These are phyloP conservation scores for Clarireedia monteithiana DNA, from an alignment of 2,329 filamentous ascomycete genomes.

Conservation along the genomic window DNA sequence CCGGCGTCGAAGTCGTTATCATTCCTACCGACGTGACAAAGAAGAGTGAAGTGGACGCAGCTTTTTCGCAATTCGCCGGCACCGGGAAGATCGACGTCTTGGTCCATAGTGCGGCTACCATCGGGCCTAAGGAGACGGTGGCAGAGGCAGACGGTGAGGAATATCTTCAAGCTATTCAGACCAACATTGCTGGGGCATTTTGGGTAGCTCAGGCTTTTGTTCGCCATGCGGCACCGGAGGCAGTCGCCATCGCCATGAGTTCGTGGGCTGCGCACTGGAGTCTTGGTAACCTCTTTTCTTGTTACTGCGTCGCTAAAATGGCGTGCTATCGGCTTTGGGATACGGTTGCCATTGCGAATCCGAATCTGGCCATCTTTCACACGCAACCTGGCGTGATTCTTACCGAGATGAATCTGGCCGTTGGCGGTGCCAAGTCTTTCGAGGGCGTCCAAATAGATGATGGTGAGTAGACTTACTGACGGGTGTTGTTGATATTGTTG, in stretches of 20 bases:
- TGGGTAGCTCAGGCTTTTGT: background rate
- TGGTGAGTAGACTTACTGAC: slow-evolving; percentile 19
- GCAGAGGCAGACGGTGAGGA: slow-evolving; percentile 25
- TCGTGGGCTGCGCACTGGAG: background rate
- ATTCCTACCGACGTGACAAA: slow-evolving; percentile 30
- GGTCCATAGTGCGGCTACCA: slow-evolving; percentile 32
- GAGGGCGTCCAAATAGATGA: slow-evolving; percentile 22
- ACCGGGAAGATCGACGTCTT: slow-evolving; percentile 33
- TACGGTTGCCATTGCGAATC: slow-evolving; percentile 14
- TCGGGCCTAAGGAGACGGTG: slow-evolving; percentile 26
- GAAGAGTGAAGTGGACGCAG: slow-evolving; percentile 27
- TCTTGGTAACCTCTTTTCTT: no score
- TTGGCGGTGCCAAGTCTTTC: slow-evolving; percentile 18
- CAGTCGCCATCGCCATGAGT: background rate
- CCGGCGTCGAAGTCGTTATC: slow-evolving; percentile 29
- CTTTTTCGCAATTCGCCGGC: slow-evolving; percentile 28
- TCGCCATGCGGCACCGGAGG: background rate
- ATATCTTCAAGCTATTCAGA: background rate
- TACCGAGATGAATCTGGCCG: slow-evolving; percentile 26
- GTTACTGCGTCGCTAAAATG: background rate
- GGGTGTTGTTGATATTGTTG: background rate
- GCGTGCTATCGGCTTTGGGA: background rate
- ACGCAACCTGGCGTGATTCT: slow-evolving; percentile 29
- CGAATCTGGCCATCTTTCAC: slow-evolving; percentile 27
- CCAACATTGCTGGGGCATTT: background rate